Base-by-base conservation (phyloP, 2,329 filamentous ascomycete genomes). In the Elsinoe fawcettii region DNA sequence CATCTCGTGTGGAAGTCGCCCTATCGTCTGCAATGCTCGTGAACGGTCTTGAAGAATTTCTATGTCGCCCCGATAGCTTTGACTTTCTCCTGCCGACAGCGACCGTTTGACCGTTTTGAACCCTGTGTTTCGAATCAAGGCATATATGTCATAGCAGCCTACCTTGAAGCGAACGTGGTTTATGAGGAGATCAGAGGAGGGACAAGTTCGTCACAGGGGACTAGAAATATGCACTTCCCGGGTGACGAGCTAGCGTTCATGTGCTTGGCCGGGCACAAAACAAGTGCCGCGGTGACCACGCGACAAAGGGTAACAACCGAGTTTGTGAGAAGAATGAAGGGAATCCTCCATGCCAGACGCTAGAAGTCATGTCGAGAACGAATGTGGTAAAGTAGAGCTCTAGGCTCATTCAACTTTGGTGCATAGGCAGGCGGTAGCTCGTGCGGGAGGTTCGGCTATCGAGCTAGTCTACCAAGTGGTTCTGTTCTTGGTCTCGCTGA, bases 1-100 rank as follows among this genome's bases (percentile, higher is more conserved):
- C 71, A 72, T 70, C 16, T 46, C 46, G 41, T 27, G 5, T 14
- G 16, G 5, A 3, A 4, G 11, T 37, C 34, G 27, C 27, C 14
- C 3, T 12, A 12, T 37, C 9, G 5, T 37, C 34, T 14, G 11
- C 34, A 37, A 37, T 37, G 34, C 36, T 18, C 18, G 23, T 22
- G 22, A 30, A 2, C 7, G 9, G 23, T 27, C 16, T 43, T 36
- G 12, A 20, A 18, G 12, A 14, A 23, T n/a, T 22, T 7, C 32
- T 18, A 37, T 37, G 18, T 7, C 49, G 30, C 49, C 6, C 5
- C n/a, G 16, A 9, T 34, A 23, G 46, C 27, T 14, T 18, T 44
- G 22, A 36, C 51, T 44, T 58, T 27, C 9, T 9, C 23, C 3
- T 20, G 25, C 49, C 30, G 18, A 11, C 5, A 7, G 44, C 49